Evolutionary conservation across 1,284 basidiomycete genomes (phyloP).

Genomic region (Microbotryum lychnidis-dioicae): DNA sequence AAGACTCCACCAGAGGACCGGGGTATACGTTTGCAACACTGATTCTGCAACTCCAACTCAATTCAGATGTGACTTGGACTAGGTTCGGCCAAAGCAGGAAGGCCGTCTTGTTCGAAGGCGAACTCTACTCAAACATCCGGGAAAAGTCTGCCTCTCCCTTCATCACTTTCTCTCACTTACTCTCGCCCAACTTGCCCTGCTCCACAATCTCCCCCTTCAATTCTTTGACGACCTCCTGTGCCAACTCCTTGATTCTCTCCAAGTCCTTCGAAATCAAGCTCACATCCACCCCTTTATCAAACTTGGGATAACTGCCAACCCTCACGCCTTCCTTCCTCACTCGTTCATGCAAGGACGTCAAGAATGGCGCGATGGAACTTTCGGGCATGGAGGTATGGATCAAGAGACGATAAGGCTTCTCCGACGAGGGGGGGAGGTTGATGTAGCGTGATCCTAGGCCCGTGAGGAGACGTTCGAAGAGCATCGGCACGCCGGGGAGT

Average conservation of each 20-base stretch:
- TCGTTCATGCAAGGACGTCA: conserved; percentile 66
- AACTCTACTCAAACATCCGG: too few relatives aligned
- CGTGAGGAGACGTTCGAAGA: conserved; percentile 35
- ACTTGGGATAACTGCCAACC: conserved; percentile 35
- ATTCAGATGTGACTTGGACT: too few relatives aligned
- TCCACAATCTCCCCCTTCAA: conserved; percentile 46
- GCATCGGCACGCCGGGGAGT: conserved; percentile 41
- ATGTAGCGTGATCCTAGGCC: conserved; percentile 31
- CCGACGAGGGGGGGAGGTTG: conserved; percentile 28
- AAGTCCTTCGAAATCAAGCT: conserved; percentile 69
- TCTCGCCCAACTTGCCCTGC: conserved; percentile 40
- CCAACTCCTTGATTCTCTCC: conserved; percentile 49
- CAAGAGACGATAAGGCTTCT: conserved; percentile 32
- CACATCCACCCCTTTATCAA: conserved; percentile 55
- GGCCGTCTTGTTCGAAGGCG: too few relatives aligned
- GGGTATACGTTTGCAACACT: background rate
- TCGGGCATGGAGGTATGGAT: conserved; percentile 60
- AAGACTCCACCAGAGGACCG: background rate
- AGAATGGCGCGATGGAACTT: conserved; percentile 79
- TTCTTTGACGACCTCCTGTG: conserved; percentile 51
- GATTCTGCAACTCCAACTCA: background rate
- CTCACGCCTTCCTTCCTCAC: conserved; percentile 65
- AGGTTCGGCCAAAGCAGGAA: too few relatives aligned
- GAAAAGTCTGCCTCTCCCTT: too few relatives aligned
- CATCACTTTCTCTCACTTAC: too few relatives aligned